phyloP scores from a whole-genome alignment of 805 yeast genomes.

The Ogataea nakhonphanomensis region DNA sequence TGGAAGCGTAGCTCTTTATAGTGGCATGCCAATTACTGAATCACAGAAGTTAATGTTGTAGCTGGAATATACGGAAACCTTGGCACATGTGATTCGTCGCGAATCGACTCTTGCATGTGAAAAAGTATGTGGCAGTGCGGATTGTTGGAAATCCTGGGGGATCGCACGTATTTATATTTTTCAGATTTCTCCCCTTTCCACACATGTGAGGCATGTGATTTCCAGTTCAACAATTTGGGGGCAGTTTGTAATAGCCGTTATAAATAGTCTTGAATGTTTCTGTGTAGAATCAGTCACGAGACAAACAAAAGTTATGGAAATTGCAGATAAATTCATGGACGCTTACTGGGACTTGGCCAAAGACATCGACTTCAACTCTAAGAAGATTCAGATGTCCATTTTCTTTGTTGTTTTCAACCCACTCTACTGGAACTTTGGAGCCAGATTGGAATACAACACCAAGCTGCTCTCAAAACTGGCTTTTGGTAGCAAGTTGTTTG shows the following conservation, averaged over 20 bases:
- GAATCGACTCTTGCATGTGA: constrained; percentile 5
- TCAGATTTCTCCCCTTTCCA: background rate
- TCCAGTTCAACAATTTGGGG: constrained; percentile 5
- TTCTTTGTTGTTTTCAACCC: constrained; percentile 86
- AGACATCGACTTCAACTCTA: constrained; percentile 25
- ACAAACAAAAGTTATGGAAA: constrained; percentile 14
- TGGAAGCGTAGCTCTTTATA: constrained; percentile 5
- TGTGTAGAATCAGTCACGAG: constrained; percentile 3
- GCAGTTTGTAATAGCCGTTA: background rate
- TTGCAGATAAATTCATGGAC: constrained; percentile 18
- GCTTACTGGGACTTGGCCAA: constrained; percentile 22
- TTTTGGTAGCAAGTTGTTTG: constrained; percentile 61
- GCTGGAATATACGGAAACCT: background rate
- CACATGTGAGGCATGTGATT: constrained; percentile 3
- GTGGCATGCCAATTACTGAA: background rate
- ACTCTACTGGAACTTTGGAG: constrained; percentile 90
- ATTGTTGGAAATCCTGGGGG: constrained; percentile 6
- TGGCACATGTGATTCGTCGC: constrained; percentile 3
- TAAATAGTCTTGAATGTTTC: constrained; percentile 4
- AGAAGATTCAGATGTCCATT: constrained; percentile 39
- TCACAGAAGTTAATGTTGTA: too few species aligned
- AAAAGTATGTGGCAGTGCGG: background rate
- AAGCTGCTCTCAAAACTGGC: constrained; percentile 71
- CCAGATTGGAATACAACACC: constrained; percentile 79
- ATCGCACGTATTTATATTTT: constrained; percentile 2